A percentile compares a stretch with the other conserved stretches of the same genome.
These are phyloP conservation scores for Venturia aucupariae DNA, from an alignment of 2,329 filamentous ascomycete genomes.

Conservation along the genomic window DNA sequence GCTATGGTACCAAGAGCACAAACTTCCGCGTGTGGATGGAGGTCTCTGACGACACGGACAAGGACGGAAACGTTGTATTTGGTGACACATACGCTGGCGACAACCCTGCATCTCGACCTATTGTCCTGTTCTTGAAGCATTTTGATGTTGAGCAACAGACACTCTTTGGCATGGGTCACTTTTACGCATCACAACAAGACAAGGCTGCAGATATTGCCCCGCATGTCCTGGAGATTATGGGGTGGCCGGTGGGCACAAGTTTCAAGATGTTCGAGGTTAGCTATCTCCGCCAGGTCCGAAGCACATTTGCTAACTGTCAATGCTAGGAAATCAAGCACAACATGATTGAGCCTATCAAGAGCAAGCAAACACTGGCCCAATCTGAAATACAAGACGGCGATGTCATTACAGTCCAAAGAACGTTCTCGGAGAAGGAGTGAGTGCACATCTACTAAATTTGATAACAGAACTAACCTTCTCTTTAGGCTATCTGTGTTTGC, in stretches of 20 bases:
- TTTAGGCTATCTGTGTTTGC: slow-evolving; percentile 20
- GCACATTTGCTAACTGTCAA: slow-evolving; percentile 18
- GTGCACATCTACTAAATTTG: slow-evolving; percentile 2
- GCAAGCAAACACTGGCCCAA: slow-evolving; percentile 77
- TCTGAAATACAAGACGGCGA: slow-evolving; percentile 96
- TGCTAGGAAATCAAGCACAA: slow-evolving; percentile 81
- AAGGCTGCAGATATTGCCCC: slow-evolving; percentile 79
- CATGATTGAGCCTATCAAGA: slow-evolving; percentile 93
- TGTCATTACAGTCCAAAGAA: slow-evolving; percentile 85
- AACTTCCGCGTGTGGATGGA: slow-evolving; percentile 82
- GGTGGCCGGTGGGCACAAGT: slow-evolving; percentile 68
- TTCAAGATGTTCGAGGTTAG: slow-evolving; percentile 63
- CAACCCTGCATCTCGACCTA: slow-evolving; percentile 44
- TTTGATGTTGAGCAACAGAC: slow-evolving; percentile 73
- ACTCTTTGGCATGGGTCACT: slow-evolving; percentile 66
- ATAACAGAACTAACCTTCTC: neutral
- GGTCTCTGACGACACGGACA: slow-evolving; percentile 53
- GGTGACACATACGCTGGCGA: slow-evolving; percentile 53
- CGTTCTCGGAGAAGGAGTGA: slow-evolving; percentile 40
- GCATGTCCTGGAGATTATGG: slow-evolving; percentile 71
- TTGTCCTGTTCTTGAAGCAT: slow-evolving; percentile 86
- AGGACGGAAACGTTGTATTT: slow-evolving; percentile 66
- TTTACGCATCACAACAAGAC: slow-evolving; percentile 80
- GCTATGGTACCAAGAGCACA: slow-evolving; percentile 58
- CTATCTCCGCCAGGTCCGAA: slow-evolving; percentile 22